Conservation (phyloP, 108 stramenopile species). For the Cyclotella atomus region DNA sequence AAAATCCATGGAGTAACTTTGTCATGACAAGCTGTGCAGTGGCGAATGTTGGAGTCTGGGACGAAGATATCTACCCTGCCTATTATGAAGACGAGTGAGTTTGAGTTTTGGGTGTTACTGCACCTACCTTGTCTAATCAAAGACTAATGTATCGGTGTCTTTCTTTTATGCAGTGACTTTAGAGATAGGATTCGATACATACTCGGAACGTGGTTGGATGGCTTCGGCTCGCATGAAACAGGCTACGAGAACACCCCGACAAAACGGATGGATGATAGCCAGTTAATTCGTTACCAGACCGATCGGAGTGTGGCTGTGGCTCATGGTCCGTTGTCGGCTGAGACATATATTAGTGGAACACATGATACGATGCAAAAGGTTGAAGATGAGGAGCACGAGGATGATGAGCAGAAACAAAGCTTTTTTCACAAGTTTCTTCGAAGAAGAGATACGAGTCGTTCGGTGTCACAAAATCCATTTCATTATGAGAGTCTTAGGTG, state of each 20-base stretch:
- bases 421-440: background rate
- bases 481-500: conserved; percentile 40
- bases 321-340: conserved; percentile 43
- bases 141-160: no score
- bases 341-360: conserved; percentile 43
- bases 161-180: no score
- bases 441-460: background rate
- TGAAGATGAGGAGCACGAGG: conserved; percentile 12
- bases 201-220: conserved; percentile 32
- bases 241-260: conserved; percentile 40
- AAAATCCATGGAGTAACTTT: conserved; percentile 56
- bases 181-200: conserved; percentile 50
- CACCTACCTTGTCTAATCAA: no score
- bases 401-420: background rate
- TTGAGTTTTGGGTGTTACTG: no score
- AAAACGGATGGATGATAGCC: conserved; percentile 39
- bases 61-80: conserved; percentile 49
- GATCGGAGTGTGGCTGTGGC: conserved; percentile 47
- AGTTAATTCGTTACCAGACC: conserved; percentile 46
- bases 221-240: conserved; percentile 45
- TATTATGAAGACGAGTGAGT: conserved; percentile 57
- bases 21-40: conserved; percentile 47
- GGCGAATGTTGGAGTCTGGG: conserved; percentile 43
- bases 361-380: conserved; percentile 40
- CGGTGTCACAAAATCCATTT: conserved; percentile 10